Evolutionary conservation across 441 rosid species (phyloP).

Genomic region (Bruguiera hainesii): DNA sequence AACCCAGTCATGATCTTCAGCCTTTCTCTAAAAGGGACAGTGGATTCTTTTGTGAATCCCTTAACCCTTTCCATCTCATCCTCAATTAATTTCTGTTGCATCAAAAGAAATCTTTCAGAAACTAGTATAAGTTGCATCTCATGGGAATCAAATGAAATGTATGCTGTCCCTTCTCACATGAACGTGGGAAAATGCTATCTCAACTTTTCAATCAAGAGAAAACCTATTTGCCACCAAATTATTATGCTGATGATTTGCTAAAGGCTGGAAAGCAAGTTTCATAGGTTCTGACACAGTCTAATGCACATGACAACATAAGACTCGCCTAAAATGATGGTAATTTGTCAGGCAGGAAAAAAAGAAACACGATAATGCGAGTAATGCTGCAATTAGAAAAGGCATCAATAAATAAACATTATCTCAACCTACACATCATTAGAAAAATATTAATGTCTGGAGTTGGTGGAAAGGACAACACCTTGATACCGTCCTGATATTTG

Average conservation of each 20-base stretch:
- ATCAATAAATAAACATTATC: too few species aligned
- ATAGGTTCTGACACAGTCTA: too few species aligned
- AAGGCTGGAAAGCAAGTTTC: not conserved
- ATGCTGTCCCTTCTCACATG: not conserved
- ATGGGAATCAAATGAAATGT: not conserved
- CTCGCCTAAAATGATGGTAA: too few species aligned
- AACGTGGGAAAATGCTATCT: not conserved
- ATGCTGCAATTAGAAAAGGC: too few species aligned
- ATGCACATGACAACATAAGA: too few species aligned
- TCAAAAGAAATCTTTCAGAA: not conserved
- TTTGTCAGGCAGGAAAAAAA: too few species aligned
- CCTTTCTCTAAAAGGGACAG: constrained; percentile 83
- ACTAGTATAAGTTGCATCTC: not conserved
- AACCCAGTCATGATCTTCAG: constrained; percentile 80
- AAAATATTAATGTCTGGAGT: not conserved
- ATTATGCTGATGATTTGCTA: too few species aligned
- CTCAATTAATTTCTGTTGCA: constrained; percentile 64
- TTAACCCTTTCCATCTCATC: constrained; percentile 85
- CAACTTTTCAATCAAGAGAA: too few species aligned
- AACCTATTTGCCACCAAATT: too few species aligned
- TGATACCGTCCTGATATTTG: constrained; percentile 61
- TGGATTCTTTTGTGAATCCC: constrained; percentile 81
- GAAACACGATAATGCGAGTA: too few species aligned
- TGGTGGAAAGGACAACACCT: constrained; percentile 35
- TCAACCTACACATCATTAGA: too few species aligned